Percentiles rank a stretch among this genome's conserved stretches.
phyloP scores from a whole-genome alignment of 179 eudicot species.

The Beta macrorhiza region DNA sequence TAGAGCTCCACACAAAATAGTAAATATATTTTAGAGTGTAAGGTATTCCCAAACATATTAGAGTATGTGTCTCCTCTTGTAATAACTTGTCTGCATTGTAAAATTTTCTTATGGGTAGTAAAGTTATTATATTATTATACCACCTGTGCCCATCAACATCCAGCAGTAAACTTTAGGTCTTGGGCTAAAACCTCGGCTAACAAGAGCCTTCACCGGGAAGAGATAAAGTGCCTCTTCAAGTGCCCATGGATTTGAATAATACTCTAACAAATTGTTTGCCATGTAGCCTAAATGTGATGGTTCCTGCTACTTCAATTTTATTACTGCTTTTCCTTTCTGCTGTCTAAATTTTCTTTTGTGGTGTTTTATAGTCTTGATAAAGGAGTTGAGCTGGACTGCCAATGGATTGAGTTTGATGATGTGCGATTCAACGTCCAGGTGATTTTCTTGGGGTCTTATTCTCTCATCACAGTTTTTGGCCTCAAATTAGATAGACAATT shows the following conservation, averaged over 20 bases:
- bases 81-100: too few relatives aligned
- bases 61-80: too few relatives aligned
- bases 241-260: not conserved
- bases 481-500: not conserved
- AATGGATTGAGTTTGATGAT: conserved; percentile 94
- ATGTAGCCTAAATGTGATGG: not conserved
- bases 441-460: conserved; percentile 3
- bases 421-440: conserved; percentile 93
- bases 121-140: too few relatives aligned
- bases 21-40: too few relatives aligned
- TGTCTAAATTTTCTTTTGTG: conserved; percentile 12
- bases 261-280: not conserved
- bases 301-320: not conserved
- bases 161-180: not conserved
- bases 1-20: too few relatives aligned
- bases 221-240: not conserved
- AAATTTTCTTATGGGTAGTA: not conserved
- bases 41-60: too few relatives aligned
- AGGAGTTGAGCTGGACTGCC: conserved; percentile 87
- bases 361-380: conserved; percentile 70
- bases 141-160: too few relatives aligned
- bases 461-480: not conserved
- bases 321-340: not conserved
- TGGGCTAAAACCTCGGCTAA: not conserved
- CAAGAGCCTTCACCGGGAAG: not conserved